Evolutionary conservation across 768 basidiomycete genomes (phyloP), one percentile per base, ranked within the genome.

Genomic region (Rhizopogon sp.): DNA sequence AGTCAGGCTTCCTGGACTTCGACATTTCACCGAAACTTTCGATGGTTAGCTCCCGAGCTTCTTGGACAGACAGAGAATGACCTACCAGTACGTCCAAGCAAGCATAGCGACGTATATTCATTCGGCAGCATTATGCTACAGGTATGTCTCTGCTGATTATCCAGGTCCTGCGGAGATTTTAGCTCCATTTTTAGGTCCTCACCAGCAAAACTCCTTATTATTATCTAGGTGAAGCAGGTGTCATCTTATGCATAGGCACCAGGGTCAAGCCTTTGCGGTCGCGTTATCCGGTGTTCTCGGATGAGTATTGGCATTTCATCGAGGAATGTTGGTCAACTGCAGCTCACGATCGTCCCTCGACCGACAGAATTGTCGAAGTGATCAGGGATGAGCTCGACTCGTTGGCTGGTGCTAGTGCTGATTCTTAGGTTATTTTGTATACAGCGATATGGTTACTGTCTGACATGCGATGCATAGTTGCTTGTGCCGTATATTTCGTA

Each of bases 31-130:
- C 28, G 43, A n/a, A 43, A 44, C 16, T 44, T 76, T 28, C 70
- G 77, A 0, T 78, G 76, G 76, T 70, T 76, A 6, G 77, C 76
- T 47, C 62, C 74, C 0, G 59, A 69, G 20, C 62, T 78, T 1
- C 76, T 72, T 55, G 39, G 31, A 9, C 16, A 52, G 33, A 9
- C 33, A 2, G 17, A 29, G 1, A 11, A 50, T 20, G 53, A 35
- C 28, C 7, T 22, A 13, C 43, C 28, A 16, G 9, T 29, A 44
- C 43, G 43, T 6, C 43, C 43, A 44, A 44, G 43, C 43, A n/a
- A n/a, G 9, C 60, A 14, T 25, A 75, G 66, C 50, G 78, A 79
- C 62, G 70, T 78, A 11, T 79, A 70, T 8, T 77, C 76, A 0
- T 75, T 74, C 52, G 76, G 76, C 5, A 72, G 74, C 59, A 70